Base-by-base conservation (phyloP, 2,329 filamentous ascomycete species). In the Aspergillus novofumigatus region DNA sequence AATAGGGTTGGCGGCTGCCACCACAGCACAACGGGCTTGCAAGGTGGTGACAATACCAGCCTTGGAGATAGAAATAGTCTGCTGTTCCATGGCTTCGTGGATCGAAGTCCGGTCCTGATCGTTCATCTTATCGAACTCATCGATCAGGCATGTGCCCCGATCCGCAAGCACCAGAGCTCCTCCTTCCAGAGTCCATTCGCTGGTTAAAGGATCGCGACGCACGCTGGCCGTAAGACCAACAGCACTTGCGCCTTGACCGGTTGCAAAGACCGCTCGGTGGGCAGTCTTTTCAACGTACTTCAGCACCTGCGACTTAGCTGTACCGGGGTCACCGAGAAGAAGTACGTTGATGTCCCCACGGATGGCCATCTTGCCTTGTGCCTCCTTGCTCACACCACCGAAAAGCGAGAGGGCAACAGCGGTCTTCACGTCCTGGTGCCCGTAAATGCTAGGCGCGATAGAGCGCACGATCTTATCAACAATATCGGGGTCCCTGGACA, bases 41-140 rank as follows among this genome's bases (percentile, higher is more conserved):
- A 99, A 81, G 0, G 94, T 97, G 1, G 94, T 99, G 47, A 99
- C 94, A 59, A 99, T 99, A 76, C 94, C 94, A 0, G 94, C 94
- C 74, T 99, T 99, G 62, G 92, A 96, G 70, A 99, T 99, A 59
- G 93, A 97, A 65, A 99, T 99, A 1, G 94, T 99, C 77, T 99
- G 94, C 76, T 99, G 94, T 76, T 99, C 94, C 94, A 99, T 99
- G 59, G 94, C 94, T 81, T 99, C 94, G 83, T 99, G 94, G 66
- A 99, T 99, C 7, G 92, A 96, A 1, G 94, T 97, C 63, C 94
- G 86, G 74, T 99, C 94, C 72, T 97, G 92, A 72, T 99, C 94
- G 73, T 97, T 97, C 94, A 99, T 99, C 82, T 99, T 99, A 83
- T 99, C 94, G 68, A 99, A 99, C 76, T 99, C 94, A 68, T 99